These are phyloP conservation scores for Myxozyma vanderwaltii DNA, from an alignment of 805 yeast species.

Conservation along the genomic window DNA sequence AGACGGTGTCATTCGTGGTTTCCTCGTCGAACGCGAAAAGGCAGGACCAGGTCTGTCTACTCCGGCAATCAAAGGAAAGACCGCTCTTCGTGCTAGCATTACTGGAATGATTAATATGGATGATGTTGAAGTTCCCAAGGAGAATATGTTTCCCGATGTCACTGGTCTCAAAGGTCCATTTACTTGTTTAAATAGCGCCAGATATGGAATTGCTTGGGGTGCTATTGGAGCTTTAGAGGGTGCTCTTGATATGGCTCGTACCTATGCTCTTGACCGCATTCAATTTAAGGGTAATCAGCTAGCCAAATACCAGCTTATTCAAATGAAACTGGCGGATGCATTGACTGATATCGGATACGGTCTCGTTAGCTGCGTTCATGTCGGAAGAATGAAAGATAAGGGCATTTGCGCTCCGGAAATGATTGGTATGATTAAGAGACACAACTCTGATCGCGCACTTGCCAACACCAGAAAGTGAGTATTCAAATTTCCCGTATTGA, in stretches of 20 bases:
- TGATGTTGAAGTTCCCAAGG: slow-evolving; percentile 49
- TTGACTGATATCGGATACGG: slow-evolving; percentile 48
- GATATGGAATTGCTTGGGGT: slow-evolving; percentile 51
- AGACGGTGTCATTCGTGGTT: slow-evolving; percentile 49
- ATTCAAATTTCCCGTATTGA: no score
- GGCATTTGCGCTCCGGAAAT: slow-evolving; percentile 47
- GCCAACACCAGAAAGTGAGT: slow-evolving; percentile 41
- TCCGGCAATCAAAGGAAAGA: slow-evolving; percentile 47
- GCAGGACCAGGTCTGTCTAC: slow-evolving; percentile 43
- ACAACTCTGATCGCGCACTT: slow-evolving; percentile 49
- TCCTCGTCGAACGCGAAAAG: slow-evolving; percentile 45
- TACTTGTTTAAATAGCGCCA: slow-evolving; percentile 48
- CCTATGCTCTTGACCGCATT: slow-evolving; percentile 46
- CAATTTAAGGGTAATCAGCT: slow-evolving; percentile 47
- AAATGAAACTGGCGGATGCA: slow-evolving; percentile 49
- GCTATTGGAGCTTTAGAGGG: slow-evolving; percentile 50
- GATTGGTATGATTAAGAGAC: slow-evolving; percentile 50
- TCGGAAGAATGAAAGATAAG: slow-evolving; percentile 47
- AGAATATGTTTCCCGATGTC: slow-evolving; percentile 45
- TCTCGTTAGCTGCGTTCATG: slow-evolving; percentile 46
- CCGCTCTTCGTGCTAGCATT: slow-evolving; percentile 47
- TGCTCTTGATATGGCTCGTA: slow-evolving; percentile 44
- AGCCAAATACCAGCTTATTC: slow-evolving; percentile 48
- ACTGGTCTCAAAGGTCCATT: slow-evolving; percentile 51
- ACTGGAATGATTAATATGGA: slow-evolving; percentile 51